phyloP scores from a whole-genome alignment of 1,284 basidiomycete species.

The Tetrapyrgos nigripes region DNA sequence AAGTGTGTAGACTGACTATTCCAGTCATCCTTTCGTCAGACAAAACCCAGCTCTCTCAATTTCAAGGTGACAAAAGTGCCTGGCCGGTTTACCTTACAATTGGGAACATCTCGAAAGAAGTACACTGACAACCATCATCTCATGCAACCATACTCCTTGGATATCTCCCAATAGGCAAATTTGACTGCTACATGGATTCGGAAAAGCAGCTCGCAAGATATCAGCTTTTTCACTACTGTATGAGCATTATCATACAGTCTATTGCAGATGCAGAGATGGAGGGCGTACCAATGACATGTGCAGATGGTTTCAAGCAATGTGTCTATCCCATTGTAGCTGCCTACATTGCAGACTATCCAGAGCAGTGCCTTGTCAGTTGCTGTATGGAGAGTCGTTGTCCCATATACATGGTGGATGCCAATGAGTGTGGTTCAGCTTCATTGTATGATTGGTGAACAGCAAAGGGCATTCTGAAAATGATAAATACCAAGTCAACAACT shows the following conservation, averaged over 20 bases:
- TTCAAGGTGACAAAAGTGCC: slow-evolving; percentile 32
- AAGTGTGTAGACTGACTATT: no score
- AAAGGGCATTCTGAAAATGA: slow-evolving; percentile 1
- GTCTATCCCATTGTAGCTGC: slow-evolving; percentile 29
- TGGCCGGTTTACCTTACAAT: slow-evolving; percentile 40
- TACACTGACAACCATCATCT: slow-evolving; percentile 16
- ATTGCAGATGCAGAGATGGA: slow-evolving; percentile 24
- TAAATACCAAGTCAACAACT: no score
- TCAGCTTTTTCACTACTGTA: slow-evolving; percentile 32
- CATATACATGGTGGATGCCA: slow-evolving; percentile 16
- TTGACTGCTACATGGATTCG: slow-evolving; percentile 19
- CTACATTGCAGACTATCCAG: slow-evolving; percentile 26
- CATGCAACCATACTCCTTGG: slow-evolving; percentile 29
- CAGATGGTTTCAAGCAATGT: slow-evolving; percentile 19
- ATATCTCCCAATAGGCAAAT: slow-evolving; percentile 30
- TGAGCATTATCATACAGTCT: slow-evolving; percentile 23
- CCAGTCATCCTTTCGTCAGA: slow-evolving; percentile 55
- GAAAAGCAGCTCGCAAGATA: slow-evolving; percentile 15
- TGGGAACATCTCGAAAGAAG: slow-evolving; percentile 23
- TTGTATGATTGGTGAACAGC: not conserved
- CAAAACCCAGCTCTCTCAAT: slow-evolving; percentile 36
- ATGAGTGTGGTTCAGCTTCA: slow-evolving; percentile 9
- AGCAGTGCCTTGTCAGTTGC: slow-evolving; percentile 32
- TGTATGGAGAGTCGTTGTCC: slow-evolving; percentile 26
- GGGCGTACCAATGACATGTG: slow-evolving; percentile 28